phyloP scores from a whole-genome alignment of 1,139 yeast genomes.

The Meyerozyma guilliermondii region DNA sequence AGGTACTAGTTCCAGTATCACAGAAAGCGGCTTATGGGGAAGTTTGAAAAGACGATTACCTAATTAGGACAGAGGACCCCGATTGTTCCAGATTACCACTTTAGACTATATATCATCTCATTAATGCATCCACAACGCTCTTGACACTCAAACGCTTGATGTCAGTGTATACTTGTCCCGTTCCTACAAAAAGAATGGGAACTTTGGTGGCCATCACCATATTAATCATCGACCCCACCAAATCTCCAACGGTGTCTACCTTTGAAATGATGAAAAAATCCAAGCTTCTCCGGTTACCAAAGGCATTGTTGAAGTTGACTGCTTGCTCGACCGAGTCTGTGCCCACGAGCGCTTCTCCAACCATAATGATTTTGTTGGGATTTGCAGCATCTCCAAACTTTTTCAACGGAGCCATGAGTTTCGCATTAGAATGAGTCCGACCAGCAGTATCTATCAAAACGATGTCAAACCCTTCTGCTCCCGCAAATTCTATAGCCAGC shows the following conservation, averaged over 20 bases:
- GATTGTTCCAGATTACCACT: neutral
- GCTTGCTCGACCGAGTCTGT: conserved; percentile 98
- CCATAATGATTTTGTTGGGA: conserved; percentile 97
- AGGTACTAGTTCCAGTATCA: no score
- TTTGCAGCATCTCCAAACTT: conserved; percentile 94
- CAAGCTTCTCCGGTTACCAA: conserved; percentile 74
- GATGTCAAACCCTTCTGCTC: conserved; percentile 62
- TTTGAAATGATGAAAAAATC: conserved; percentile 93
- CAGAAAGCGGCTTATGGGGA: neutral
- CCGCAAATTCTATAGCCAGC: conserved; percentile 79
- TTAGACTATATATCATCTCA: conserved; percentile 27
- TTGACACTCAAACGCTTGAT: conserved; percentile 87
- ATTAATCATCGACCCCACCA: conserved; percentile 95
- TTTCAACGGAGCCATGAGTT: conserved; percentile 92
- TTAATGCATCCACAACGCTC: conserved; percentile 84
- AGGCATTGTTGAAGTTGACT: conserved; percentile 84
- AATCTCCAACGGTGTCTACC: conserved; percentile 96
- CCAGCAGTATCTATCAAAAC: conserved; percentile 97
- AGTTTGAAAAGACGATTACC: neutral
- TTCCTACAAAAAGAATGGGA: conserved; percentile 92
- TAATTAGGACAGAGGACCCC: neutral
- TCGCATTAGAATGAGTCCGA: conserved; percentile 91
- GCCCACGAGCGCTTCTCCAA: conserved; percentile 96
- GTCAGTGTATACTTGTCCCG: conserved; percentile 96
- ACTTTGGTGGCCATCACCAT: conserved; percentile 97